Conservation (phyloP, 805 yeast species). For the Candida morakotiae region DNA sequence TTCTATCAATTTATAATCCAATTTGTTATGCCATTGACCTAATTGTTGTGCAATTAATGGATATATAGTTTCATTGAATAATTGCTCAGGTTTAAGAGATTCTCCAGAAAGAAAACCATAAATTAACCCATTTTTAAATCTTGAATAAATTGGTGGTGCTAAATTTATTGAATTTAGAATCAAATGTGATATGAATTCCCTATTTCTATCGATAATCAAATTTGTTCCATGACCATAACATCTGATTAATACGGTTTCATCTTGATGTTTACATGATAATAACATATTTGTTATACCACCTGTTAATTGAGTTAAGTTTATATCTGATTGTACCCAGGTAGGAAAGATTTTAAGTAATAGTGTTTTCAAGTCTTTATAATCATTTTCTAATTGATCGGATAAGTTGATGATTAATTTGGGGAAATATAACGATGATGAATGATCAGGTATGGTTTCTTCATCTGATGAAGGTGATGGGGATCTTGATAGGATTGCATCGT, state of each 20-base stretch:
- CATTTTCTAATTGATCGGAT: constrained; percentile 28
- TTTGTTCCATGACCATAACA: constrained; percentile 75
- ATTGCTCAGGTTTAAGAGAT: constrained; percentile 53
- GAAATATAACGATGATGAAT: constrained; percentile 41
- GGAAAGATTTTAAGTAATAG: constrained; percentile 44
- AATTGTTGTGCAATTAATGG: constrained; percentile 60
- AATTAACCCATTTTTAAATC: constrained; percentile 68
- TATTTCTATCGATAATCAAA: constrained; percentile 65
- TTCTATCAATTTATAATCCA: constrained; percentile 45
- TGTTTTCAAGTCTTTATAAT: constrained; percentile 32
- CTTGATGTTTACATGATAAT: constrained; percentile 38
- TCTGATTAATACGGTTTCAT: constrained; percentile 47
- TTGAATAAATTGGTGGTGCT: constrained; percentile 66
- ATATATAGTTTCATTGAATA: constrained; percentile 44
- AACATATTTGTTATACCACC: constrained; percentile 68
- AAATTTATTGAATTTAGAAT: constrained; percentile 54
- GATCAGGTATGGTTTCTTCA: constrained; percentile 2
- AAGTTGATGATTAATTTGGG: constrained; percentile 41
- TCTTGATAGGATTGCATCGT: neutral
- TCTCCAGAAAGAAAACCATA: constrained; percentile 68
- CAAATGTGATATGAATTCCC: constrained; percentile 70
- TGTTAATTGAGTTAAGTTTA: constrained; percentile 43
- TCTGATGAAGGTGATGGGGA: constrained; percentile 4
- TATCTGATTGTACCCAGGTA: constrained; percentile 26
- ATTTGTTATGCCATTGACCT: constrained; percentile 64